Base-by-base conservation (phyloP, 2,329 filamentous ascomycete genomes). In the Aureobasidium namibiae region DNA sequence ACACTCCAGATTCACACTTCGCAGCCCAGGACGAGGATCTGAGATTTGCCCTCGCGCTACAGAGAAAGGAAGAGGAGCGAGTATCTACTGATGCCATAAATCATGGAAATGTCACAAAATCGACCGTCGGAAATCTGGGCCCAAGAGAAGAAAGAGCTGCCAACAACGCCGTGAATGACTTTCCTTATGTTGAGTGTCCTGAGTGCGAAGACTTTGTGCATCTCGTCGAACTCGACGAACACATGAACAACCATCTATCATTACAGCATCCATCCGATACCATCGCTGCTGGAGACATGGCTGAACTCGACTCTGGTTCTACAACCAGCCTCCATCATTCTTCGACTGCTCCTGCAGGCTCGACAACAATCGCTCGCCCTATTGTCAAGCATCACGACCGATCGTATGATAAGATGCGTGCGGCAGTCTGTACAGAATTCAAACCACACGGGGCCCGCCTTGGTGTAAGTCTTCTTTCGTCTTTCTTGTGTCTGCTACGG, bases 161-260 rank as follows among this genome's bases (percentile, higher is more conserved):
- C 36, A 29, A 45, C 36, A 29, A 45, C 16, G 4, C 41, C 10
- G 13, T 11, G 9, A 41, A 56, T 16, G 59, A 61, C 13, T 50
- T 57, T 23, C 50, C 44, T 16, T 72, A 66, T 63, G 70, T 73
- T 33, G 68, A 68, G 60, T 78, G 77, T 64, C 73, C 75, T 9
- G 70, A 73, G 46, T 78, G 76, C 67, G 72, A 72, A 59, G 75
- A 79, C 62, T 63, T 72, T 53, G 65, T 79, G 57, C 67, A 70
- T 56, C 63, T 76, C 24, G 62, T 64, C 23, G 75, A 76, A 50
- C 70, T 75, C 58, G 74, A 77, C 65, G 74, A 79, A 50, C 77
- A 79, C 67, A 68, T 78, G 56, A 71, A 76, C 58, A 69, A 76
- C 34, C 76, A 79, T 68, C 54, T 54, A 60, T 59, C 59, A 6